These are phyloP conservation scores for Acacia melanoxylon DNA, from an alignment of 306 rosid species.

Conservation along the genomic window DNA sequence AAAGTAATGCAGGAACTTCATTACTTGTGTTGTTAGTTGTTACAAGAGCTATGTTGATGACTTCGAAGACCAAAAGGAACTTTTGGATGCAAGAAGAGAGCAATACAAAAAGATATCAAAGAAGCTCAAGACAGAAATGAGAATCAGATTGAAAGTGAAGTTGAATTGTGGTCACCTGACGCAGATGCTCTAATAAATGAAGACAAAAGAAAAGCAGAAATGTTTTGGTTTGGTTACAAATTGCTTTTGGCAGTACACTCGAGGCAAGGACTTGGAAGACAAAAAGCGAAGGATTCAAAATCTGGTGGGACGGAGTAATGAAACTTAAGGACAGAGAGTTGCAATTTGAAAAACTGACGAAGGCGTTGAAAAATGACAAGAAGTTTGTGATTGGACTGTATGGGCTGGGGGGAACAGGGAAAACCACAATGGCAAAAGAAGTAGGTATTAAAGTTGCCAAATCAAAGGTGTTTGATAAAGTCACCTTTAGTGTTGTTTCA, in stretches of 20 bases:
- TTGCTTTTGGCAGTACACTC: not conserved
- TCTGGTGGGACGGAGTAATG: not conserved
- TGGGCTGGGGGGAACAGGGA: constrained; percentile 32
- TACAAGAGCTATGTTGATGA: not conserved
- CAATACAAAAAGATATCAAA: not conserved
- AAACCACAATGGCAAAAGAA: constrained; percentile 20
- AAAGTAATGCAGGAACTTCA: not conserved
- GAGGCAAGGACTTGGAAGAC: not conserved
- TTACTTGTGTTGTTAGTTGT: constrained; percentile 1
- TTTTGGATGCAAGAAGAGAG: not conserved
- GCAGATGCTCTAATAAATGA: not conserved
- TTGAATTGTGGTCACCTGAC: no score
- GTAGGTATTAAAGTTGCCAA: not conserved
- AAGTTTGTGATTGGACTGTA: constrained; percentile 22
- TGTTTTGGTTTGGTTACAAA: constrained; percentile 4
- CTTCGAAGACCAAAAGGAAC: not conserved
- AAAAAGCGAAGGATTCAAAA: not conserved
- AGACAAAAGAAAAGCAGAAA: not conserved
- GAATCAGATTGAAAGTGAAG: no score
- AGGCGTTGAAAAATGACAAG: no score
- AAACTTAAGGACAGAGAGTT: not conserved
- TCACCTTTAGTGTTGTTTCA: constrained; percentile 1
- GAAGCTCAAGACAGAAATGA: no score
- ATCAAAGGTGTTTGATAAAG: not conserved
- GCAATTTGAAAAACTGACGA: not conserved